Base-by-base conservation (phyloP, 2,329 filamentous ascomycete genomes). In the Botrytis pseudocinerea region DNA sequence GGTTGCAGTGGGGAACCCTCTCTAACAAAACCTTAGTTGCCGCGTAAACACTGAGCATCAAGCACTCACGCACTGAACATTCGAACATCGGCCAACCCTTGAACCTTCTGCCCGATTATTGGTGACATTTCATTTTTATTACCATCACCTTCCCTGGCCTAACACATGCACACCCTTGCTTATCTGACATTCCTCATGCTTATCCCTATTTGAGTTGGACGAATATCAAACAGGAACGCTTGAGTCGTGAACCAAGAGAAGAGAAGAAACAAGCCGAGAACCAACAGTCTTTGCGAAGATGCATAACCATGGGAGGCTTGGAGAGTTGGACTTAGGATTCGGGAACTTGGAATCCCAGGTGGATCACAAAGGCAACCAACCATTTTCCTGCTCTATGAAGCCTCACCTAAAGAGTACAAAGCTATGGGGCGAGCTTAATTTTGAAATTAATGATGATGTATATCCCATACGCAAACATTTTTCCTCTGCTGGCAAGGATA, bases 381-480 rank as follows among this genome's bases (percentile, higher is more conserved):
- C 59, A 38, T 61, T 40, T 14, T 40, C 32, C 25, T n/a, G 38
- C 38, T 25, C 60, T 25, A 6, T 57, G 51, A 28, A 57, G 51
- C 10, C 38, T 42, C 60, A 12, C 8, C 25, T 28, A 57, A 57
- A 57, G 51, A 18, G 51, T 28, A 63, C 25, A 16, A n/a, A 44
- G 60, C 8, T 28, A 63, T 63, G 60, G 60, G 60, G 38, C 60
- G 44, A 63, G 38, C 60, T 42, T 63, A 8, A 63, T 28, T n/a
- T 28, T 44, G 64, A 66, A 25, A 38, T 40, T 51, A 32, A 40
- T 51, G 63, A 66, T 66, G 63, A 54, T 66, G 64, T 40, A 66
- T 18, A 51, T 66, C 63, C 32, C 63, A 51, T 65, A 65, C 63
- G 63, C 63, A 65, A 25, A 65, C 63, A n/a, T 38, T 65, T 51